phyloP scores from a whole-genome alignment of 2,329 filamentous ascomycete genomes.

The Diaporthe amygdali region DNA sequence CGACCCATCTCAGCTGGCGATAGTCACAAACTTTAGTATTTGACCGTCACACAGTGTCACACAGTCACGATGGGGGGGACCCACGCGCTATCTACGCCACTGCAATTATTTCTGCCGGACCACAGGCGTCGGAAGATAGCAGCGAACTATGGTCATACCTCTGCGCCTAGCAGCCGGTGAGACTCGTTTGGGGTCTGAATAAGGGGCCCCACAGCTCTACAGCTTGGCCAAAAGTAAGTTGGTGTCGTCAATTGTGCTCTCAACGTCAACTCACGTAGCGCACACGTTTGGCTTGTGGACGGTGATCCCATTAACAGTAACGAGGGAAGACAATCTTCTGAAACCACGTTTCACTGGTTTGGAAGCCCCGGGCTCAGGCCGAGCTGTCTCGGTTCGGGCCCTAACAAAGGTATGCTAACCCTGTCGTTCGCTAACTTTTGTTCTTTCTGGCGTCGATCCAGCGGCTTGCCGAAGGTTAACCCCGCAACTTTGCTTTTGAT shows the following conservation, averaged over 20 bases:
- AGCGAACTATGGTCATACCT: neutral
- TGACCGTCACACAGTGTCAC: neutral
- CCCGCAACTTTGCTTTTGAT: slow-evolving; percentile 12
- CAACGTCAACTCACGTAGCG: neutral
- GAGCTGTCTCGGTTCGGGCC: neutral
- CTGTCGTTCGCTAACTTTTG: neutral
- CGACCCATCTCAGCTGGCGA: neutral
- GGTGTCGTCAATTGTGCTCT: neutral
- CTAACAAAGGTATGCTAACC: neutral
- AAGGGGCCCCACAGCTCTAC: neutral
- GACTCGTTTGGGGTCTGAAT: neutral
- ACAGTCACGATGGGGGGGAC: neutral
- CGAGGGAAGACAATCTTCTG: neutral
- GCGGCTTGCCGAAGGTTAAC: neutral
- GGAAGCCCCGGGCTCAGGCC: neutral
- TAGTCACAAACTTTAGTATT: neutral
- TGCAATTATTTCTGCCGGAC: neutral
- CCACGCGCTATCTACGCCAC: neutral
- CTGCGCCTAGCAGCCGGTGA: neutral
- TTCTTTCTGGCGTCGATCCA: neutral
- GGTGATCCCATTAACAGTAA: neutral
- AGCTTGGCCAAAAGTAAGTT: neutral
- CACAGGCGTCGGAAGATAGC: neutral
- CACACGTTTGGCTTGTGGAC: neutral
- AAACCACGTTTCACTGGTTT: neutral